phyloP scores from a whole-genome alignment of 805 yeast genomes.

The Wickerhamiella lipophila region DNA sequence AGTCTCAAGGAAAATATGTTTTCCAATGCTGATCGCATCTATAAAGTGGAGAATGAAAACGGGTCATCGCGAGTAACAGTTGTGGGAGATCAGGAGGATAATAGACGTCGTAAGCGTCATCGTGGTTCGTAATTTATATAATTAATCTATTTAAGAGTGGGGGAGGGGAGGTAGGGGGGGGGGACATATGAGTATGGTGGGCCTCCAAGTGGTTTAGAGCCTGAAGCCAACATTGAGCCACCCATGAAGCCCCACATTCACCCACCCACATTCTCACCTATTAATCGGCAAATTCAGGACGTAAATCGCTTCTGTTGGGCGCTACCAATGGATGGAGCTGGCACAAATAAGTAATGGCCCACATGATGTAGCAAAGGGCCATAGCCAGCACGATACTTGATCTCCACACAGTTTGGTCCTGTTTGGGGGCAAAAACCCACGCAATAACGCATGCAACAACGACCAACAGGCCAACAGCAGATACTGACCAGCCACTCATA shows the following conservation, averaged over 20 bases:
- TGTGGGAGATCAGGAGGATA: not conserved
- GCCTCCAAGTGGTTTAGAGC: no score
- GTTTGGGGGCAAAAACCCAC: constrained; percentile 79
- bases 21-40: constrained; percentile 89
- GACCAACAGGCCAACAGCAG: constrained; percentile 48
- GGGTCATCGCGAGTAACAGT: not conserved
- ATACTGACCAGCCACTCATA: constrained; percentile 55
- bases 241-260: no score
- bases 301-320: constrained; percentile 78
- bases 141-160: not conserved
- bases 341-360: constrained; percentile 81
- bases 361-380: constrained; percentile 72
- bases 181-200: no score
- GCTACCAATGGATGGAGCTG: constrained; percentile 86
- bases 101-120: not conserved
- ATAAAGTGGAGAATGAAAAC: constrained; percentile 42
- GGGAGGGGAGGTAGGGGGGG: no score
- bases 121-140: not conserved
- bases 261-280: not conserved
- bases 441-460: constrained; percentile 48
- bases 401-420: constrained; percentile 56
- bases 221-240: no score
- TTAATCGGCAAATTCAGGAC: constrained; percentile 46
- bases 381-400: constrained; percentile 54
- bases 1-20: constrained; percentile 97